Base-by-base conservation (phyloP, 2,329 filamentous ascomycete genomes). In the Nectriaceae sp. region DNA sequence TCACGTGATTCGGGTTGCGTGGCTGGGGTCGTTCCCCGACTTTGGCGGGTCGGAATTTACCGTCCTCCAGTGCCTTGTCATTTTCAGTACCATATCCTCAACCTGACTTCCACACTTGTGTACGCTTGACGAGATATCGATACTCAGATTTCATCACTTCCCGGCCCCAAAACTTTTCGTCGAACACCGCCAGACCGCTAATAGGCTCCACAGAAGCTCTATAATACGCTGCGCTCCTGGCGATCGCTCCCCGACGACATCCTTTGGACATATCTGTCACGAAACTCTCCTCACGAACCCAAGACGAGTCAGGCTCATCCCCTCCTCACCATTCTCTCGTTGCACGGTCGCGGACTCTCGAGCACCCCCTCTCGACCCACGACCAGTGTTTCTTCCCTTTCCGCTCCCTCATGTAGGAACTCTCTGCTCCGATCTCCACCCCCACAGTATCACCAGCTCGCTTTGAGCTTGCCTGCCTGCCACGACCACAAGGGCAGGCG, bases 401-500 rank as follows among this genome's bases (percentile, higher is more conserved):
- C 43, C 40, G 53, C 55, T 57, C 51, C 57, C 62, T 53, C 68
- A 71, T 71, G 68, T 71, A 71, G 69, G 55, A 63, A 58, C 55
- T 57, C n/a, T n/a, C 52, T 54, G 54, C 56, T 53, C 49, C 47
- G 52, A 59, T 36, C 36, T 53, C 48, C 52, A 56, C 57, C 59
- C 55, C 52, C 53, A 60, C 63, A 64, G 41, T 47, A 55, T 61
- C 59, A 55, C 50, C 49, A 55, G 52, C 54, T 55, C 60, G 45
- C 51, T 49, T 55, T 62, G 62, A 69, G 65, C 66, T 57, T 47
- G 49, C 57, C 60, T 60, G 60, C 64, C 67, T 68, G 61, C 67
- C 66, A 61, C 61, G 49, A 60, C 57, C 60, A 57, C 61, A 57
- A 63, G 60, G 67, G 66, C 68, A 70, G 70, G 68, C 65, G 62